Conservation (phyloP, 1,284 basidiomycete species). For the Cryptococcus sp. region DNA sequence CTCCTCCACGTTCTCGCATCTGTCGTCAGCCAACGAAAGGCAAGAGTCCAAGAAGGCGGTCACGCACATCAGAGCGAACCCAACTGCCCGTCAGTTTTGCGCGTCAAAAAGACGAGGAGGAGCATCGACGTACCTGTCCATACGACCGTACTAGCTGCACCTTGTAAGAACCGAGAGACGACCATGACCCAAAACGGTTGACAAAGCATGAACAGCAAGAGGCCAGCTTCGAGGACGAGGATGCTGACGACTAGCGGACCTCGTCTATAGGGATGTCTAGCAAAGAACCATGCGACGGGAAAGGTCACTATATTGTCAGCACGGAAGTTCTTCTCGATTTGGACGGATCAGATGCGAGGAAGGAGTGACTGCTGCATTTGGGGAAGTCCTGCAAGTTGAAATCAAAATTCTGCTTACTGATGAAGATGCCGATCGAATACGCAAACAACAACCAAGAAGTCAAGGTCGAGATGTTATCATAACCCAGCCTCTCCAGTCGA, state of each 20-base stretch:
- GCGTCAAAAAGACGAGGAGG: background rate
- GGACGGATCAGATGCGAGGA: no score
- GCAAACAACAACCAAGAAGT: constrained; percentile 39
- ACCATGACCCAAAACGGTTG: constrained; percentile 65
- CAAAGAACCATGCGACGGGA: constrained; percentile 63
- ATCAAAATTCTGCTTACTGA: constrained; percentile 12
- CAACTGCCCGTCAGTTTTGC: background rate
- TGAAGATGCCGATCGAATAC: constrained; percentile 35
- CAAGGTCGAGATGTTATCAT: constrained; percentile 31
- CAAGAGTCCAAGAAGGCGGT: background rate
- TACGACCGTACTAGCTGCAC: constrained; percentile 64
- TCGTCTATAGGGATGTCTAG: constrained; percentile 53
- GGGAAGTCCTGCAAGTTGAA: background rate
- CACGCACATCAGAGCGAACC: constrained; percentile 12
- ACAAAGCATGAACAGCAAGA: constrained; percentile 71
- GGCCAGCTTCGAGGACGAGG: constrained; percentile 39
- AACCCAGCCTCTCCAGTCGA: constrained; percentile 29
- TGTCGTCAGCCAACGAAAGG: constrained; percentile 28
- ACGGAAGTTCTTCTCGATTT: no score
- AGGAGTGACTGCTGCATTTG: no score
- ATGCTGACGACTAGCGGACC: constrained; percentile 55
- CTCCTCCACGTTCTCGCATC: constrained; percentile 64
- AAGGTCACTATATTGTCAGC: constrained; percentile 55
- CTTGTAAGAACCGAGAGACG: constrained; percentile 64
- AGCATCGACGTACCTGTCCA: constrained; percentile 68